Percentiles rank a stretch among this genome's conserved stretches.
Conservation (phyloP, 805 yeast genomes). For the Gaillardinia entomophila region DNA sequence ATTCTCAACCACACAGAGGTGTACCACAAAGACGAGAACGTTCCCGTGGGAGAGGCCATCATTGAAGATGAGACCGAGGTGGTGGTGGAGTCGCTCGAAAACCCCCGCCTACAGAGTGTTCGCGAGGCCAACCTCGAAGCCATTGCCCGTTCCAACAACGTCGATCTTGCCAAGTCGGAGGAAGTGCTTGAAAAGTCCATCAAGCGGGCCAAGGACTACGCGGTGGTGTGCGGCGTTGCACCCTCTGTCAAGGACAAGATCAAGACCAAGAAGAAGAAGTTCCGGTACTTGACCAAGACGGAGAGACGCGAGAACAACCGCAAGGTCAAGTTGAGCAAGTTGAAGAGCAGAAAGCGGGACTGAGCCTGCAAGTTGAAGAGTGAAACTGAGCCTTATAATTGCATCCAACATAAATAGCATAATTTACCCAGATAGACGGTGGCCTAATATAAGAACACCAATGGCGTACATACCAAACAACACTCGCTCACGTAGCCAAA, state of each 20-base stretch:
- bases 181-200: conserved; percentile 71
- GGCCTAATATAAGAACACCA: too few relatives aligned
- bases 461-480: too few relatives aligned
- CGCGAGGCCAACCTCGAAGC: conserved; percentile 32
- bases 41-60: conserved; percentile 24
- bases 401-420: too few relatives aligned
- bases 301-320: conserved; percentile 56
- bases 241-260: conserved; percentile 21
- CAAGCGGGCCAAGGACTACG: conserved; percentile 77
- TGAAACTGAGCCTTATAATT: too few relatives aligned
- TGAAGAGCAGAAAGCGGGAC: conserved; percentile 13
- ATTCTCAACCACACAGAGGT: conserved; percentile 20
- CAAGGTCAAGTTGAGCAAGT: conserved; percentile 25
- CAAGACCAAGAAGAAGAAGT: conserved; percentile 64
- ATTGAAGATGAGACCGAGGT: conserved; percentile 46
- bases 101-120: conserved; percentile 31
- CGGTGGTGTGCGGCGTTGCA: conserved; percentile 52
- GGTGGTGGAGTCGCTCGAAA: conserved; percentile 51
- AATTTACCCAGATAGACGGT: too few relatives aligned
- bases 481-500: too few relatives aligned
- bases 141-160: conserved; percentile 60
- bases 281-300: conserved; percentile 75
- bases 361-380: too few relatives aligned
- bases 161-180: conserved; percentile 62
- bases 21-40: conserved; percentile 23